These are phyloP conservation scores for Aspergillus brasiliensis DNA, from an alignment of 2,329 filamentous ascomycete genomes.

Conservation along the genomic window DNA sequence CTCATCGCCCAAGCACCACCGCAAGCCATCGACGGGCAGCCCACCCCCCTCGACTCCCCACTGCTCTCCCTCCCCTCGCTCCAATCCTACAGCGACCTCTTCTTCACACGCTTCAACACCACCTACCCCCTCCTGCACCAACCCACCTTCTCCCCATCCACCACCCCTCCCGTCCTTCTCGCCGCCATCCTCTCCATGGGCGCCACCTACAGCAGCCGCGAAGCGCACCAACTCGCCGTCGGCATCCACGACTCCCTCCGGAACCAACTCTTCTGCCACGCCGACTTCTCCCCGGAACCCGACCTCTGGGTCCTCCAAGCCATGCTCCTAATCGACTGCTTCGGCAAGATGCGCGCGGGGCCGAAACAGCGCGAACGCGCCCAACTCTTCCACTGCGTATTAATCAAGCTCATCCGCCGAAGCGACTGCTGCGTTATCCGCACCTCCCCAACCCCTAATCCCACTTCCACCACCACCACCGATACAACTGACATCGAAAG, in stretches of 20 bases:
- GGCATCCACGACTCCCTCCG: constrained; percentile 64
- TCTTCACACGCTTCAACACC: constrained; percentile 63
- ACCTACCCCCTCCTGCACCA: constrained; percentile 63
- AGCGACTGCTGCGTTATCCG: constrained; percentile 55
- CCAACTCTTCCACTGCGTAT: constrained; percentile 60
- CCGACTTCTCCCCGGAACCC: constrained; percentile 60
- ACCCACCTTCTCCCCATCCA: constrained; percentile 57
- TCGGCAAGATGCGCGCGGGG: constrained; percentile 64
- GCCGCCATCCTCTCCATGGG: constrained; percentile 61
- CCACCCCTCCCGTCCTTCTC: constrained; percentile 56
- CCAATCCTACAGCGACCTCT: constrained; percentile 61
- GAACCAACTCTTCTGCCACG: constrained; percentile 61
- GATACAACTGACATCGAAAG: constrained; percentile 45
- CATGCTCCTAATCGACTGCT: constrained; percentile 65
- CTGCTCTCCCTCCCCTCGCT: constrained; percentile 55
- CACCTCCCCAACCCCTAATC: constrained; percentile 34
- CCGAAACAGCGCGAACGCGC: constrained; percentile 66
- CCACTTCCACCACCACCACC: constrained; percentile 32
- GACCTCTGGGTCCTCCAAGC: constrained; percentile 64
- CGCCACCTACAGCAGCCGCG: constrained; percentile 62
- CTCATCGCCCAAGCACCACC: constrained; percentile 55
- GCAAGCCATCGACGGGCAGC: constrained; percentile 50
- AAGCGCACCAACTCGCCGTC: constrained; percentile 61
- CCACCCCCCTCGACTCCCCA: constrained; percentile 53
- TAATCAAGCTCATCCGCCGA: constrained; percentile 58